Percentiles rank a stretch among this genome's conserved stretches.
phyloP scores from a whole-genome alignment of 2,329 filamentous ascomycete species.

The Diaporthe humulicola region DNA sequence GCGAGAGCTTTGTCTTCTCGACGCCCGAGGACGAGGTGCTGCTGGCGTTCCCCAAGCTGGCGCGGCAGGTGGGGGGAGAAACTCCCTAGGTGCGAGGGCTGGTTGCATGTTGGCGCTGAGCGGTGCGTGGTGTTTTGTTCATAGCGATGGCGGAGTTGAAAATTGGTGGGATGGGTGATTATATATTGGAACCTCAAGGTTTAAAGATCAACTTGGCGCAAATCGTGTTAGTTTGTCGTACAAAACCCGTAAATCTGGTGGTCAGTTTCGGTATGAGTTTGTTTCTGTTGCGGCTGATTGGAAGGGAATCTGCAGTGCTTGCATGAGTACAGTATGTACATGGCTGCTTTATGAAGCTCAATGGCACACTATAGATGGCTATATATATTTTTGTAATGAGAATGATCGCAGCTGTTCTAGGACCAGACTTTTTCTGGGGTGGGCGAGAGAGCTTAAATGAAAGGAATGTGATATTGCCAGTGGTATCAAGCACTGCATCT shows the following conservation, averaged over 20 bases:
- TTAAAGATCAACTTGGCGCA: not conserved
- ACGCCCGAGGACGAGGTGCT: conserved; percentile 13
- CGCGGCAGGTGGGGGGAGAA: not conserved
- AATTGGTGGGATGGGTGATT: not conserved
- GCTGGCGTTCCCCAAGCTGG: conserved; percentile 8
- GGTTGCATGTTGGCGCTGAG: no score
- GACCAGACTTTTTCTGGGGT: no score
- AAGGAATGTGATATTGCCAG: no score
- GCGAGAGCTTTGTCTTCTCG: conserved; percentile 2
- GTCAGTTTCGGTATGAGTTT: not conserved
- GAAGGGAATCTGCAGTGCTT: not conserved
- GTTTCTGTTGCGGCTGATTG: not conserved
- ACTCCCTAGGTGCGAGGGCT: not conserved
- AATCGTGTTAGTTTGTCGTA: not conserved
- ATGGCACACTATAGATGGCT: not conserved
- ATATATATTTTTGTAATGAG: not conserved
- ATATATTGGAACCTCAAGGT: not conserved
- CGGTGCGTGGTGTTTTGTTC: not conserved
- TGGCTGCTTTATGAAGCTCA: not conserved
- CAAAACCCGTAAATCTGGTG: not conserved
- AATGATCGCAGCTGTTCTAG: no score
- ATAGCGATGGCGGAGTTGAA: not conserved
- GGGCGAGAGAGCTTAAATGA: not conserved
- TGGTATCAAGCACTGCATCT: not conserved
- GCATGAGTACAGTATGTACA: not conserved